Conservation (phyloP, 73 alveolate genomes). For the Paramecium bursaria region DNA sequence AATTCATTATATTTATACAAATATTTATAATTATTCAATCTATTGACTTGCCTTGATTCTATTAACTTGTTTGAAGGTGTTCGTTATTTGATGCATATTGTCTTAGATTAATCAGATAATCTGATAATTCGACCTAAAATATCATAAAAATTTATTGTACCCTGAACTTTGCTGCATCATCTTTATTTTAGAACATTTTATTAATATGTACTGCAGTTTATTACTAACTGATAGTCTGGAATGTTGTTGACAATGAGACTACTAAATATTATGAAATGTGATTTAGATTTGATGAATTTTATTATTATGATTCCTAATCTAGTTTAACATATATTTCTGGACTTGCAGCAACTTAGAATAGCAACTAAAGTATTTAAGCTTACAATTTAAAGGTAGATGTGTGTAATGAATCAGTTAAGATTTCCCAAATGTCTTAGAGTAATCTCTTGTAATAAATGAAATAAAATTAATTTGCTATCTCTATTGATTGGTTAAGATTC, state of each 20-base stretch:
- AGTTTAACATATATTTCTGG: not conserved
- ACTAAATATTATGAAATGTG: not conserved
- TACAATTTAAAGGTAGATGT: constrained; percentile 77
- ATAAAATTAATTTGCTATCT: constrained; percentile 32
- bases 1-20: constrained; percentile 79
- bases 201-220: constrained; percentile 43
- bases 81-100: too few relatives aligned
- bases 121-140: constrained; percentile 28
- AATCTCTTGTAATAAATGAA: constrained; percentile 70
- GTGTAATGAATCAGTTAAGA: constrained; percentile 81
- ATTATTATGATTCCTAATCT: not conserved
- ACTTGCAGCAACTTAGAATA: constrained; percentile 44
- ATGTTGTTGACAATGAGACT: not conserved
- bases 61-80: too few relatives aligned
- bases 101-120: constrained; percentile 25
- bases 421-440: constrained; percentile 74
- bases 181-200: constrained; percentile 20
- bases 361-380: constrained; percentile 70
- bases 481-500: not conserved
- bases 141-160: not conserved
- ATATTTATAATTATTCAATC: not conserved
- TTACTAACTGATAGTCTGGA: constrained; percentile 14
- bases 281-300: not conserved
- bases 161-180: constrained; percentile 29
- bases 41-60: too few relatives aligned